Evolutionary conservation across 192 early-diverging fungal genomes (phyloP), one percentile per base, ranked within the genome.

Genomic region (Dimargaris verticillata): DNA sequence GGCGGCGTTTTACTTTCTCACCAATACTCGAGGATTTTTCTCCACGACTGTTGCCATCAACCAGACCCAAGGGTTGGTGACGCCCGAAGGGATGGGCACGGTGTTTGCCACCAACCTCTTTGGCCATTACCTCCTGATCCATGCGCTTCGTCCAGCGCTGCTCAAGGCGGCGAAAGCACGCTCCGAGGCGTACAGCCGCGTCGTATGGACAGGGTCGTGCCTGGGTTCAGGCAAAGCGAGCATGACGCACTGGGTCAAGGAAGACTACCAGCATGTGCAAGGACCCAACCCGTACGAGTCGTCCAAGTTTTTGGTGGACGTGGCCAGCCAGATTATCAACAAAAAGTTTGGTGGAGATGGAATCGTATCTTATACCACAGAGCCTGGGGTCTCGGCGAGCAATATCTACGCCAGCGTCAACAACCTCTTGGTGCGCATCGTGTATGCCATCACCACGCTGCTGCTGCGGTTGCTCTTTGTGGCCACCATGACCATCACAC

Each of bases 61-160:
- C 20, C 74, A 76, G 57, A 38, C 26, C 2, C 63, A 62, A 11
- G 72, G 72, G 2, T 54, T 63, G 43, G 33, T 71, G 18, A 68
- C 67, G 5, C 20, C 3, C 1, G 72, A 77, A 25, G 72, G 72
- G 5, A 29, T 77, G 44, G 75, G 75, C 0, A 54, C 63, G 68
- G 64, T 63, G 20, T 77, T 77, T 66, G 64, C 68, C 41, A 77
- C 75, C 17, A 77, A 77, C 48, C 67, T 72, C 26, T 73, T 73
- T 61, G 75, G 75, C 3, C 75, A 77, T 53, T 77, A 73, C 45
- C 53, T 77, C 47, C 64, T 77, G 24, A 53, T 62, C 20, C 38
- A 43, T 33, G 13, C 28, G n/a, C 24, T 62, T 26, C 9, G 22
- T 20, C 33, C 45, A 17, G 60, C 24, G 5, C 33, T 55, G 9